Evolutionary conservation across 2,329 filamentous ascomycete species (phyloP), one percentile per base, ranked within the genome.

Genomic region (Pestalotiopsis sp.): DNA sequence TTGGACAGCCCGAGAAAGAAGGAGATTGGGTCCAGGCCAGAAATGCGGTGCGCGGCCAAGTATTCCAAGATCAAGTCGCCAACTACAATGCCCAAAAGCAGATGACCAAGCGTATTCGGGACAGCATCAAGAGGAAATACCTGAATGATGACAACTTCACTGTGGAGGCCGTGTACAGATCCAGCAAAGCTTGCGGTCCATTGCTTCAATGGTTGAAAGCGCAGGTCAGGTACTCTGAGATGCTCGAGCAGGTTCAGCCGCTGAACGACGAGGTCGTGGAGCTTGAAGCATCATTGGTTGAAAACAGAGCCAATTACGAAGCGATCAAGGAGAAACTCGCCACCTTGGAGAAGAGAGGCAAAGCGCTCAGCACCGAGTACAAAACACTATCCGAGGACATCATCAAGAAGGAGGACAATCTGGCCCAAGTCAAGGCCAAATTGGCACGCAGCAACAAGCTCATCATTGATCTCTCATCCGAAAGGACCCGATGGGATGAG

Each of bases 141-240:
- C 83, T 99, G 70, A 94, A 93, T 14, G 96, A 97, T 79, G 92
- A 95, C 4, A 95, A 98, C 69, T 99, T 98, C 81, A 98, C 95
- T 0, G 97, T 95, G 75, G 96, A 99, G 78, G 93, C 93, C 80
- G 96, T 98, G 80, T 97, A 97, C 81, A 93, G 94, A 75, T 96
- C 96, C 70, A 97, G 93, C 83, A 98, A 96, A 83, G 96, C 96
- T 61, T 99, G 96, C 80, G 97, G 96, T 76, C 97, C 96, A 31
- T 87, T 99, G 14, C 95, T 99, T 20, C 94, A 98, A 78, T 99
- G 96, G 96, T 95, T 97, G 3, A 89, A 93, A 79, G 97, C 96
- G 23, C 96, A 99, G 82, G 96, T 99, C 78, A 94, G 93, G 77
- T 99, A 97, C 81, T 97, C 95, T n/a, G 94, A 96, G 73, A 99